phyloP scores from a whole-genome alignment of 176 grass and related monocot species.

The Raddia guianensis region DNA sequence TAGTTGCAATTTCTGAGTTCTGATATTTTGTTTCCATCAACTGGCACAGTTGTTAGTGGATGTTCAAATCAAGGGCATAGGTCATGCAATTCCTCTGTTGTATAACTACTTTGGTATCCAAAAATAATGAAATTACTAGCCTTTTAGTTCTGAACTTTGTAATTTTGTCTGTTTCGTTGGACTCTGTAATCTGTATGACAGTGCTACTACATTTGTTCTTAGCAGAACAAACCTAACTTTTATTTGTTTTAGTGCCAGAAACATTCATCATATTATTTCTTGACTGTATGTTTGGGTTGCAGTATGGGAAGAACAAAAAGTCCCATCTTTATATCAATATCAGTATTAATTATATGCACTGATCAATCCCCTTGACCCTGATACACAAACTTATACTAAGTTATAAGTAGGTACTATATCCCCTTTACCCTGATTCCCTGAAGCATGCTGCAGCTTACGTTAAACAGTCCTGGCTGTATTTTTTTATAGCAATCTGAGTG shows the following conservation, averaged over 20 bases:
- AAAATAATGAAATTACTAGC: background rate
- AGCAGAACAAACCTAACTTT: background rate
- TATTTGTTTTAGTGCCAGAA: background rate
- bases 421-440: background rate
- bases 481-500: background rate
- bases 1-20: background rate
- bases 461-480: constrained; percentile 12
- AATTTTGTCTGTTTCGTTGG: background rate
- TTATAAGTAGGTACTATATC: background rate
- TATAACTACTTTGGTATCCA: background rate
- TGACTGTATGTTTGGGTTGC: background rate
- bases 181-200: background rate
- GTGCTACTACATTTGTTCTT: background rate
- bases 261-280: background rate
- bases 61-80: constrained; percentile 6
- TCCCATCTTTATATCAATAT: background rate
- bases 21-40: background rate
- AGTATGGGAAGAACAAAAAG: background rate
- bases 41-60: background rate
- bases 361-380: background rate
- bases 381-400: no score
- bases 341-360: background rate
- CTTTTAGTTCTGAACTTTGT: background rate
- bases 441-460: background rate
- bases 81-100: background rate